Conservation (phyloP, 805 yeast species). For the Starmerella stigmatis region DNA sequence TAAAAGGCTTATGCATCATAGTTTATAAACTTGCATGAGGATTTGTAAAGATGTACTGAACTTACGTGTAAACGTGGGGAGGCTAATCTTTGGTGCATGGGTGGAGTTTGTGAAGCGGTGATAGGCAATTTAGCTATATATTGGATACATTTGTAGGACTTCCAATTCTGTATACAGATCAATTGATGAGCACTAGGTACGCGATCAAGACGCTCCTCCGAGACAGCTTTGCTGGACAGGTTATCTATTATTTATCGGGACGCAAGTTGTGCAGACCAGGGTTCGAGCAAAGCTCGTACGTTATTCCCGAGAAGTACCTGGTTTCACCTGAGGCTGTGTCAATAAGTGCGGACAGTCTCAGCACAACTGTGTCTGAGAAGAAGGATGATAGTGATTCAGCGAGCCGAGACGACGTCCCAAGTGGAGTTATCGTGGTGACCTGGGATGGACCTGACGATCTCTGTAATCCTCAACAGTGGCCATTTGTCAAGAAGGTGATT, state of each 20-base stretch:
- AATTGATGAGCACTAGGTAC: neutral
- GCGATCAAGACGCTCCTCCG: neutral
- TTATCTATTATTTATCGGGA: neutral
- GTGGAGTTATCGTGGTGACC: slow-evolving; percentile 21
- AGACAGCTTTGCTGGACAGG: neutral
- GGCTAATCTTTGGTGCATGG: too few species aligned
- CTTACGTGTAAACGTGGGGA: too few species aligned
- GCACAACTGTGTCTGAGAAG: too few species aligned
- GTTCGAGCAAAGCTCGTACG: neutral
- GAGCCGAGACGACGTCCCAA: neutral
- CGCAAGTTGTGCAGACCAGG: neutral
- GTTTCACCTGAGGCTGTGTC: slow-evolving; percentile 28
- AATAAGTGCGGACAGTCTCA: slow-evolving; percentile 26
- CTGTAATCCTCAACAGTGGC: slow-evolving; percentile 49
- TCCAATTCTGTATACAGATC: too few species aligned
- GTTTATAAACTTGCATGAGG: too few species aligned
- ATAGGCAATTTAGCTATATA: too few species aligned
- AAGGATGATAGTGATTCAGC: too few species aligned
- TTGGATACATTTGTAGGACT: too few species aligned
- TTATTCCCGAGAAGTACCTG: neutral
- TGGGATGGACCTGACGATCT: slow-evolving; percentile 30
- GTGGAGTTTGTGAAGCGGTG: too few species aligned
- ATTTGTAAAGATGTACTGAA: too few species aligned
- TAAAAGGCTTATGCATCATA: too few species aligned
- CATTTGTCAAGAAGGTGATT: slow-evolving; percentile 33